A percentile compares a stretch with the other conserved stretches of the same genome.
Conservation (phyloP, 352 stramenopile species). For the Globisporangium orthogonon region DNA sequence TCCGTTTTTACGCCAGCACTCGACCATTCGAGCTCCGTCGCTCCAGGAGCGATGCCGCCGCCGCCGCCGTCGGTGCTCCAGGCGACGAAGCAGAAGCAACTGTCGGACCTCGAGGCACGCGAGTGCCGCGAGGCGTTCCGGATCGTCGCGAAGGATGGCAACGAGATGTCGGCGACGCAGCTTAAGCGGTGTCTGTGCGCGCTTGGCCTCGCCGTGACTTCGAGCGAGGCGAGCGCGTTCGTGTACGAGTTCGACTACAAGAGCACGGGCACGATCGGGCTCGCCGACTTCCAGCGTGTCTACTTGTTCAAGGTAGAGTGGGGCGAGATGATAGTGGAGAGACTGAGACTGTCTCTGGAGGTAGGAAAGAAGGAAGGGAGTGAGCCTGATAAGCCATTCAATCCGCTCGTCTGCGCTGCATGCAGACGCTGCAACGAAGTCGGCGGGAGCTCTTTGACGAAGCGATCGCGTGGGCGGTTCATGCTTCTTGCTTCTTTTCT, state of each 20-base stretch:
- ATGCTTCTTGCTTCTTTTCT: background rate
- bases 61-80: conserved; percentile 6
- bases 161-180: conserved; percentile 20
- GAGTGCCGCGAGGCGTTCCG: conserved; percentile 23
- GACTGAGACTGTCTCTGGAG: no score
- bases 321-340: background rate
- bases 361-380: no score
- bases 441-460: conserved; percentile 18
- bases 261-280: conserved; percentile 18
- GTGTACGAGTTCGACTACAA: conserved; percentile 47
- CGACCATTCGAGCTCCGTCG: no score
- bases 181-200: conserved; percentile 28
- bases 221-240: conserved; percentile 20
- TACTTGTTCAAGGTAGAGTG: conserved; percentile 29
- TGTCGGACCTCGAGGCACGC: conserved; percentile 19
- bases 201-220: conserved; percentile 19
- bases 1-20: no score
- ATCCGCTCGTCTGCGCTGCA: background rate
- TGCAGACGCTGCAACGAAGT: conserved; percentile 19
- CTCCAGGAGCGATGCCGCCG: no score
- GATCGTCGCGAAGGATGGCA: conserved; percentile 10
- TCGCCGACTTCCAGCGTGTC: conserved; percentile 36
- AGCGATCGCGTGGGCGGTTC: conserved; percentile 21
- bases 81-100: conserved; percentile 14
- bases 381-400: no score